Evolutionary conservation across 192 early-diverging fungal species (phyloP).

Genomic region (Backusella liffmaniae): DNA sequence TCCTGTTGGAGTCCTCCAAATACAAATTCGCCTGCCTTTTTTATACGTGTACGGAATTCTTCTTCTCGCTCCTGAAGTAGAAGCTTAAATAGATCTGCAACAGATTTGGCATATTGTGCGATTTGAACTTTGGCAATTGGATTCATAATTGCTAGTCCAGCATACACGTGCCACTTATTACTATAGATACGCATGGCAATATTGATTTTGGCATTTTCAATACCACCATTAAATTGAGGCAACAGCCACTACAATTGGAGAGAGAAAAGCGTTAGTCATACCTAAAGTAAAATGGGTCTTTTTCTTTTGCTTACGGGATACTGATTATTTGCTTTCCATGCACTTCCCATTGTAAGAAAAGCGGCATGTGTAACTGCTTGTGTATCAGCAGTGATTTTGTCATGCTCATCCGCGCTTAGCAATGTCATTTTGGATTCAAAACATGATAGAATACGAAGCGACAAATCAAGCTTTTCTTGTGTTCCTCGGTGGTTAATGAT

Average conservation of each 20-base stretch:
- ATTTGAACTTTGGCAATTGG: slow-evolving; percentile 84
- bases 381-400: slow-evolving; percentile 94
- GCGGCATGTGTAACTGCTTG: slow-evolving; percentile 96
- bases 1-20: slow-evolving; percentile 69
- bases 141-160: slow-evolving; percentile 92
- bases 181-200: slow-evolving; percentile 91
- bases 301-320: slow-evolving; percentile 68
- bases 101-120: slow-evolving; percentile 85
- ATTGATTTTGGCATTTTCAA: slow-evolving; percentile 95
- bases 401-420: slow-evolving; percentile 82
- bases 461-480: slow-evolving; percentile 57
- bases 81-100: slow-evolving; percentile 87
- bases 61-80: slow-evolving; percentile 84
- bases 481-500: slow-evolving; percentile 79
- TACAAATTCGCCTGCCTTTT: slow-evolving; percentile 78
- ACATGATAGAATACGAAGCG: slow-evolving; percentile 64
- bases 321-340: slow-evolving; percentile 79
- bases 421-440: slow-evolving; percentile 81
- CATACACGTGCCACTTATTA: slow-evolving; percentile 97
- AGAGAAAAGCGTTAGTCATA: neutral
- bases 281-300: neutral
- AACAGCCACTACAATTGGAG: slow-evolving; percentile 71
- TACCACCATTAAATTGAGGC: slow-evolving; percentile 84
- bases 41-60: slow-evolving; percentile 75
- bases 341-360: slow-evolving; percentile 90